Evolutionary conservation across 2,329 filamentous ascomycete genomes (phyloP).

Genomic region (Fusarium mexicanum): DNA sequence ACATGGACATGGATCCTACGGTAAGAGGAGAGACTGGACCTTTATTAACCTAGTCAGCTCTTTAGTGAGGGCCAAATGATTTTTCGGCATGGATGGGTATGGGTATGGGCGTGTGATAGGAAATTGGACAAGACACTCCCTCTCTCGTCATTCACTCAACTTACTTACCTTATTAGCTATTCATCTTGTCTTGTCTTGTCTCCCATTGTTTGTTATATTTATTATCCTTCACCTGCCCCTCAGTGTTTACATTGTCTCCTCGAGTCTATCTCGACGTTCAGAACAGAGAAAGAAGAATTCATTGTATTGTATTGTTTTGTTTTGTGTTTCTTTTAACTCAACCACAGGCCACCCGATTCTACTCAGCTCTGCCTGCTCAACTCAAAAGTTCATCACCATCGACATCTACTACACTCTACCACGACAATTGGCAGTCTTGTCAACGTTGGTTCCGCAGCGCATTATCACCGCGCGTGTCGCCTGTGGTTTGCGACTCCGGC

Average conservation of each 20-base stretch:
- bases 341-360: background rate
- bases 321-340: background rate
- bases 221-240: conserved; percentile 31
- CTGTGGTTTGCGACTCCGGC: background rate
- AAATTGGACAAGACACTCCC: conserved; percentile 27
- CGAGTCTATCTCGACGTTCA: background rate
- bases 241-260: conserved; percentile 1
- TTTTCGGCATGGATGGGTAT: background rate
- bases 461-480: background rate
- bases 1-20: conserved; percentile 8
- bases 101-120: conserved; percentile 17
- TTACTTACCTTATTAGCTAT: background rate
- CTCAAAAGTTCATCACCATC: background rate
- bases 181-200: background rate
- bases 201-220: conserved; percentile 39
- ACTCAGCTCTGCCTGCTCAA: background rate
- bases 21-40: background rate
- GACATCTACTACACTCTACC: background rate
- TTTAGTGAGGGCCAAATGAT: background rate
- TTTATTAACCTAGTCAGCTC: background rate
- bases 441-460: background rate
- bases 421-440: background rate
- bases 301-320: background rate
- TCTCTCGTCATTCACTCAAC: conserved; percentile 28
- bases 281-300: background rate